Conservation (phyloP, 1,284 basidiomycete genomes). For the Tilletia walkeri region DNA sequence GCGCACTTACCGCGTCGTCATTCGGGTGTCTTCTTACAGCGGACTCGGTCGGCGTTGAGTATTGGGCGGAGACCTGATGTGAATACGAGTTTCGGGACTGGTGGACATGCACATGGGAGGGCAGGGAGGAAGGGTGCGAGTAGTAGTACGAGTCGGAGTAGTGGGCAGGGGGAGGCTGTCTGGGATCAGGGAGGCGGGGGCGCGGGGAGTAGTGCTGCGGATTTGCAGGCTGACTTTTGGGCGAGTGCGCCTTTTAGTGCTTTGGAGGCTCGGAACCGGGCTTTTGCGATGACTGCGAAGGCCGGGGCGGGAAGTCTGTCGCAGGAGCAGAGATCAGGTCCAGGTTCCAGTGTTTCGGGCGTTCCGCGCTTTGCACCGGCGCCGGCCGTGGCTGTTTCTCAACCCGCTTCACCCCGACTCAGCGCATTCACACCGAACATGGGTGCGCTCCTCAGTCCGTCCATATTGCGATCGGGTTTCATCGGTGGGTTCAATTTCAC, state of each 20-base stretch:
- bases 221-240: neutral
- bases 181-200: too few species aligned
- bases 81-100: slow-evolving; percentile 37
- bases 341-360: too few species aligned
- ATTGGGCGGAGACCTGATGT: slow-evolving; percentile 39
- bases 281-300: neutral
- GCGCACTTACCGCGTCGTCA: slow-evolving; percentile 35
- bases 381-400: slow-evolving; percentile 23
- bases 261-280: slow-evolving; percentile 14
- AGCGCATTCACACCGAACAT: neutral
- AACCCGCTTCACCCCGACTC: slow-evolving; percentile 32
- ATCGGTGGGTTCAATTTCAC: slow-evolving; percentile 17
- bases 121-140: neutral
- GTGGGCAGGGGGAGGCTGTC: neutral
- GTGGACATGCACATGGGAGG: slow-evolving; percentile 27
- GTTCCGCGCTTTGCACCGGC: slow-evolving; percentile 1
- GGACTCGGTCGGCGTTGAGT: slow-evolving; percentile 43
- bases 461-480: slow-evolving; percentile 25
- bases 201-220: too few species aligned
- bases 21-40: slow-evolving; percentile 41
- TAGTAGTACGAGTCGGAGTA: neutral
- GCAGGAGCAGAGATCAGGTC: too few species aligned
- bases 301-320: neutral
- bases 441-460: slow-evolving; percentile 5
- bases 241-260: slow-evolving; percentile 15